Percentiles rank a stretch among this genome's conserved stretches.
phyloP scores from a whole-genome alignment of 2,329 filamentous ascomycete genomes.

The Colletotrichum abscissum region DNA sequence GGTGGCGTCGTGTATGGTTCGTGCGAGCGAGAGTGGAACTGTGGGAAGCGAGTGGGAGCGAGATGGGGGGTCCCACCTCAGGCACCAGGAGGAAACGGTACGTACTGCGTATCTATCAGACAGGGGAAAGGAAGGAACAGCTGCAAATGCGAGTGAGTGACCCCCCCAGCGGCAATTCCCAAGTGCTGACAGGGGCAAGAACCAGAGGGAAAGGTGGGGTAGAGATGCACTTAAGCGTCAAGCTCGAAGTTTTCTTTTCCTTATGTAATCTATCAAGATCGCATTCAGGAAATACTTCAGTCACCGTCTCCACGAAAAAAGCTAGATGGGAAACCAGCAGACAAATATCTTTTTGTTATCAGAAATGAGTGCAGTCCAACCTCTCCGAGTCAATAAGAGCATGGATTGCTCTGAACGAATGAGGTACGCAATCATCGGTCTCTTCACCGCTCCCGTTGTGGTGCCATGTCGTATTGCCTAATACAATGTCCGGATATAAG shows the following conservation, averaged over 20 bases:
- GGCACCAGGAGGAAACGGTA: not conserved
- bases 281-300: not conserved
- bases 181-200: not conserved
- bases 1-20: not conserved
- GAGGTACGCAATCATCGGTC: not conserved
- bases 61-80: conserved; percentile 3
- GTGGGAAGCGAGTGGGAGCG: not conserved
- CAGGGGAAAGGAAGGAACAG: not conserved
- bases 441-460: conserved; percentile 1
- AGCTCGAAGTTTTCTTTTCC: not conserved
- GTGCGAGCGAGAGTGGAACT: not conserved
- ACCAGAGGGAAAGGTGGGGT: not conserved
- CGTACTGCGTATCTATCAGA: conserved; percentile 7
- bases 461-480: not conserved
- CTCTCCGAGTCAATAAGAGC: not conserved
- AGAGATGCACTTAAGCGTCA: not conserved
- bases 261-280: not conserved
- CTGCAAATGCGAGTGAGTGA: not conserved
- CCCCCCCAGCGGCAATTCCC: conserved; percentile 18
- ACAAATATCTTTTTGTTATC: not conserved
- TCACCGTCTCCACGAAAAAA: not conserved
- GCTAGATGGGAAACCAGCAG: not conserved
- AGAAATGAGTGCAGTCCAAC: not conserved
- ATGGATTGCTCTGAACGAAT: not conserved
- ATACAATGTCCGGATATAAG: not conserved